Evolutionary conservation across 257 asterid genomes (phyloP).

Genomic region (Primulina huaijiensis): DNA sequence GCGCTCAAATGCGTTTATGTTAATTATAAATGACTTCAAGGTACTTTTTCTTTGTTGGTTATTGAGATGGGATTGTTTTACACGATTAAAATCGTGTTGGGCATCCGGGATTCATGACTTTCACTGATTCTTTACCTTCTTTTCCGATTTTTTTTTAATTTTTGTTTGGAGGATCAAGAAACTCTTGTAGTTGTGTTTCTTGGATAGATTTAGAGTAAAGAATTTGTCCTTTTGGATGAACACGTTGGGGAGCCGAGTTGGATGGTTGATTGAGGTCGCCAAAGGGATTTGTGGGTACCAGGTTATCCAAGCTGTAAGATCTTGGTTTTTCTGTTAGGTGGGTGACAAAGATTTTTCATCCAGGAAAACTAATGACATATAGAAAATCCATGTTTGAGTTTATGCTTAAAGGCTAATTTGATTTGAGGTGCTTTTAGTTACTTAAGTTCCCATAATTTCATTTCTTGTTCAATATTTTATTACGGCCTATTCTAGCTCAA

Average conservation of each 20-base stretch:
- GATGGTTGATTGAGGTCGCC: not conserved
- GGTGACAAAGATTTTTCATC: not conserved
- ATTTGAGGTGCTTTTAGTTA: not conserved
- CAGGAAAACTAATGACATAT: not conserved
- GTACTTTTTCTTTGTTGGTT: not conserved
- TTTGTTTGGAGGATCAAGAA: not conserved
- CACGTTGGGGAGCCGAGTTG: not conserved
- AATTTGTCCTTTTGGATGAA: not conserved
- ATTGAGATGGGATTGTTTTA: not conserved
- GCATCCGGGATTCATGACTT: not conserved
- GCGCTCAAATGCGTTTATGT: not conserved
- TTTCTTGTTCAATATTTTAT: not conserved
- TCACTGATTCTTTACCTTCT: not conserved
- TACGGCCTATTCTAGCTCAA: not conserved
- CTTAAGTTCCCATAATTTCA: not conserved
- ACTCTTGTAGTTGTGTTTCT: not conserved
- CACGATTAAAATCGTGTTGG: not conserved
- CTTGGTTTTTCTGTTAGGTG: not conserved
- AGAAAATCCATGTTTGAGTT: not conserved
- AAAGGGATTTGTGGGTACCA: not conserved
- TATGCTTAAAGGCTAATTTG: not conserved
- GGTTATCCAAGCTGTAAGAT: not conserved
- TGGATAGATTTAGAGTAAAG: not conserved
- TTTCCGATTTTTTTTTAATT: no score
- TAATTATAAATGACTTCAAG: not conserved